phyloP scores from a whole-genome alignment of 2,329 filamentous ascomycete genomes.

The Zymoseptoria ardabiliae region DNA sequence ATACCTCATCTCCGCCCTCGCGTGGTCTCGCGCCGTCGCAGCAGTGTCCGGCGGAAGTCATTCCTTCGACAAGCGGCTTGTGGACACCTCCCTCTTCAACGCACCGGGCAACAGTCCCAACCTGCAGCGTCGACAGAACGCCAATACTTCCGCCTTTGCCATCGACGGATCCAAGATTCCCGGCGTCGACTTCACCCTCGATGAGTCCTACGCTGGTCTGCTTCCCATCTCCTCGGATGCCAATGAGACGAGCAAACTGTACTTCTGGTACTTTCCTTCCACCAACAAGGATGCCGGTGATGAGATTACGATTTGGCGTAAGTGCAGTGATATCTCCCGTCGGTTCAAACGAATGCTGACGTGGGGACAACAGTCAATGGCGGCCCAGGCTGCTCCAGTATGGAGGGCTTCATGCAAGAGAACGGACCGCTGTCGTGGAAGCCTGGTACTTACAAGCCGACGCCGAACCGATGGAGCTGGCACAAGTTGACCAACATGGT shows the following conservation, averaged over 20 bases:
- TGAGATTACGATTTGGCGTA: conserved; percentile 46
- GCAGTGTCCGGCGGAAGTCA: background rate
- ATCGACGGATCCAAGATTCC: conserved; percentile 26
- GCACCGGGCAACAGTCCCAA: background rate
- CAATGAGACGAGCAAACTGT: conserved; percentile 42
- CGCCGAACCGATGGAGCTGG: conserved; percentile 40
- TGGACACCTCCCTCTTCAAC: background rate
- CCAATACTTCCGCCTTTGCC: conserved; percentile 10
- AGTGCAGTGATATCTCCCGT: background rate
- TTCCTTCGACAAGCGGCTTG: background rate
- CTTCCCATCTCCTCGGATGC: conserved; percentile 46
- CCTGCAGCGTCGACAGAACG: conserved; percentile 18
- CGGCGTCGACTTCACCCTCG: conserved; percentile 39
- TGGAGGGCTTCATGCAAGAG: conserved; percentile 15
- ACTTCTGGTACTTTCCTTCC: conserved; percentile 51
- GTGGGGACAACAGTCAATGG: conserved; percentile 35
- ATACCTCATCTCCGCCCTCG: background rate
- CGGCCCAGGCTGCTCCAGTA: conserved; percentile 12
- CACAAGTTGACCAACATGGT: conserved; percentile 66
- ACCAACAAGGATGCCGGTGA: conserved; percentile 41
- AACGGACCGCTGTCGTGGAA: conserved; percentile 35
- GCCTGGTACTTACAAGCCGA: conserved; percentile 32
- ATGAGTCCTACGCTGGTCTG: conserved; percentile 39
- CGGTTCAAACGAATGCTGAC: conserved; percentile 35
- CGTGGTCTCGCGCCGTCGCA: background rate